Conservation (phyloP, 805 yeast species). For the Huiozyma sinensis region DNA sequence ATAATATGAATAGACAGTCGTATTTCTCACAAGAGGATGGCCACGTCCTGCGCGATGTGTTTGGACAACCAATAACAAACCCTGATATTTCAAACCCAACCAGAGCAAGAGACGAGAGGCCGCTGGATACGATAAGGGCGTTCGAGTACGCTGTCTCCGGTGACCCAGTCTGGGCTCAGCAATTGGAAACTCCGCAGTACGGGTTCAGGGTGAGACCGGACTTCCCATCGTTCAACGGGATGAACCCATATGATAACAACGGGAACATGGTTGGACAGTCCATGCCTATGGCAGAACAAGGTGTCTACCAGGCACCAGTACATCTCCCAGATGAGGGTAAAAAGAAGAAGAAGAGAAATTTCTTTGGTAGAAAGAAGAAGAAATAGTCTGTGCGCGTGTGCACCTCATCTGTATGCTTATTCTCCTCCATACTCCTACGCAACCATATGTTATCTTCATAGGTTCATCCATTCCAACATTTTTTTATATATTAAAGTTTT, state of each 20-base stretch:
- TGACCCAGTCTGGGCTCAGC: conserved; percentile 67
- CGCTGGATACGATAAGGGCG: conserved; percentile 86
- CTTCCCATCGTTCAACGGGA: conserved; percentile 34
- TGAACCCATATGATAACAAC: conserved; percentile 10
- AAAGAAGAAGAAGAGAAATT: conserved; percentile 60
- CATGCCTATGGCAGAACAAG: conserved; percentile 37
- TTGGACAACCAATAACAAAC: conserved; percentile 67
- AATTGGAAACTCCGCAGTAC: conserved; percentile 62
- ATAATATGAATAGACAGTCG: conserved; percentile 31
- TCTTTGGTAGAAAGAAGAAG: conserved; percentile 65
- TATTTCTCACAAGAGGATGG: conserved; percentile 31
- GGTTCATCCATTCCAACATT: not conserved
- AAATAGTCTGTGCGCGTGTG: not conserved
- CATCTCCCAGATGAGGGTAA: conserved; percentile 23
- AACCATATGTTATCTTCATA: too few relatives aligned
- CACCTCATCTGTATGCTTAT: too few relatives aligned
- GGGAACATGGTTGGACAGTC: conserved; percentile 7
- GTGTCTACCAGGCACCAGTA: conserved; percentile 51
- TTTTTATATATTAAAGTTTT: too few relatives aligned
- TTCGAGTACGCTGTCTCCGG: conserved; percentile 86
- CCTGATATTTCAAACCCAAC: conserved; percentile 92
- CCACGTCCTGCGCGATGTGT: conserved; percentile 53
- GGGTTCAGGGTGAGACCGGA: conserved; percentile 82
- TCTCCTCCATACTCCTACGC: too few relatives aligned
- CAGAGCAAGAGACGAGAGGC: conserved; percentile 88